These are phyloP conservation scores for Pyrus hybrid DNA, from an alignment of 331 rosid species.

Conservation along the genomic window DNA sequence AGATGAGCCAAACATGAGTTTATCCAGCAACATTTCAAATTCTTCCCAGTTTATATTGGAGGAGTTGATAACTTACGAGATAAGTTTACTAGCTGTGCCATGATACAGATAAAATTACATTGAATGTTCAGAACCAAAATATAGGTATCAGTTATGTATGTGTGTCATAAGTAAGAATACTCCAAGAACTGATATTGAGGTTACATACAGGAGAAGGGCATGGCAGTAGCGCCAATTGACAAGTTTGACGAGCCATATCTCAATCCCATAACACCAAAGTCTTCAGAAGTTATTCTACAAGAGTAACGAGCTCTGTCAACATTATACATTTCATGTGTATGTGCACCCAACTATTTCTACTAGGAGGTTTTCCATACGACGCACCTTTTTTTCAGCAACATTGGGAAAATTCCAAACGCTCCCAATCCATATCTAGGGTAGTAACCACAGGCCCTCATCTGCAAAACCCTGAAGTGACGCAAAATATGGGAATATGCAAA, in stretches of 20 bases:
- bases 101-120: neutral
- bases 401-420: constrained; percentile 80
- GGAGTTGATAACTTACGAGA: neutral
- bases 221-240: constrained; percentile 60
- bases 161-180: constrained; percentile 2
- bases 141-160: neutral
- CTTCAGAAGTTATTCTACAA: constrained; percentile 60
- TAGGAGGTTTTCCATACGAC: constrained; percentile 11
- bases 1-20: neutral
- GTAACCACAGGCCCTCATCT: constrained; percentile 68
- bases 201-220: constrained; percentile 68
- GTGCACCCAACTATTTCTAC: constrained; percentile 9
- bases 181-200: constrained; percentile 4
- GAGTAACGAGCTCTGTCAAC: constrained; percentile 26
- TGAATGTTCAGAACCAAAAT: neutral
- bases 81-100: neutral
- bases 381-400: constrained; percentile 69
- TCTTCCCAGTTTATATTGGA: neutral
- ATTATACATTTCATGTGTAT: constrained; percentile 6
- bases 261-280: constrained; percentile 72
- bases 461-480: constrained; percentile 60
- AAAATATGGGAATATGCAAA: constrained; percentile 8
- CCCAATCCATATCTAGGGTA: constrained; percentile 83
- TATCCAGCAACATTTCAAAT: neutral
- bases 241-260: constrained; percentile 83